Percentiles rank a stretch among this genome's conserved stretches.
phyloP scores from a whole-genome alignment of 495 filamentous ascomycete species.

The Astrothelium macrocarpum region DNA sequence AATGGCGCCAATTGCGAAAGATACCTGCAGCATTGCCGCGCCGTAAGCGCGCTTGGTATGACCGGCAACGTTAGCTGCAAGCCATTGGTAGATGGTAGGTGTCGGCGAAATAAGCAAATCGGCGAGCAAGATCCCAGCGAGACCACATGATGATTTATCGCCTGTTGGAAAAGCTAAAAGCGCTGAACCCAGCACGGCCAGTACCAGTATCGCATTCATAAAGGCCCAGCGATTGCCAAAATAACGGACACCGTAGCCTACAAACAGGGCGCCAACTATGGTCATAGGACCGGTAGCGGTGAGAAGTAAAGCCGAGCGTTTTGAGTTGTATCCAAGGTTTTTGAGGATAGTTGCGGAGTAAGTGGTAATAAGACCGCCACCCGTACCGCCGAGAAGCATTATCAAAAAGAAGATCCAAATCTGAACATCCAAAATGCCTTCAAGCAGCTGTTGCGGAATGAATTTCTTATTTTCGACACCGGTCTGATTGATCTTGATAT shows the following conservation, averaged over 20 bases:
- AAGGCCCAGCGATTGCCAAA: constrained; percentile 44
- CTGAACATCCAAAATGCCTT: constrained; percentile 8
- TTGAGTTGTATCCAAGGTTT: constrained; percentile 12
- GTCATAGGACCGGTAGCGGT: constrained; percentile 14
- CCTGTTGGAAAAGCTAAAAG: constrained; percentile 51
- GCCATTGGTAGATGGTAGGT: constrained; percentile 42
- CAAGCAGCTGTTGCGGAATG: constrained; percentile 5
- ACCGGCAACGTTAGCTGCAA: constrained; percentile 39
- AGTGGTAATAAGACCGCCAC: constrained; percentile 9
- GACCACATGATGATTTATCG: constrained; percentile 38
- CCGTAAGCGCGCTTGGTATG: constrained; percentile 46
- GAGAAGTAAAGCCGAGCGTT: constrained; percentile 12
- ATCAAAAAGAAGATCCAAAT: constrained; percentile 10
- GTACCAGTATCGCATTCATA: constrained; percentile 37
- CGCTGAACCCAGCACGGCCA: constrained; percentile 46
- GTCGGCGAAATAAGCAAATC: constrained; percentile 42
- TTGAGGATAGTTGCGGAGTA: constrained; percentile 16
- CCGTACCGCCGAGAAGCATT: constrained; percentile 1
- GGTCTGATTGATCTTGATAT: constrained; percentile 18
- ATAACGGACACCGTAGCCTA: constrained; percentile 38
- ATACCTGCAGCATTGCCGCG: constrained; percentile 45
- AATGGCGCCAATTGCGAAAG: constrained; percentile 56
- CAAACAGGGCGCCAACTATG: constrained; percentile 40
- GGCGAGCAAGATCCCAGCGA: constrained; percentile 57
- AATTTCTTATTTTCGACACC: constrained; percentile 11